Percentiles rank a stretch among this genome's conserved stretches.
Conservation (phyloP, 2,329 filamentous ascomycete species). For the Drechslerella coelobrocha region DNA sequence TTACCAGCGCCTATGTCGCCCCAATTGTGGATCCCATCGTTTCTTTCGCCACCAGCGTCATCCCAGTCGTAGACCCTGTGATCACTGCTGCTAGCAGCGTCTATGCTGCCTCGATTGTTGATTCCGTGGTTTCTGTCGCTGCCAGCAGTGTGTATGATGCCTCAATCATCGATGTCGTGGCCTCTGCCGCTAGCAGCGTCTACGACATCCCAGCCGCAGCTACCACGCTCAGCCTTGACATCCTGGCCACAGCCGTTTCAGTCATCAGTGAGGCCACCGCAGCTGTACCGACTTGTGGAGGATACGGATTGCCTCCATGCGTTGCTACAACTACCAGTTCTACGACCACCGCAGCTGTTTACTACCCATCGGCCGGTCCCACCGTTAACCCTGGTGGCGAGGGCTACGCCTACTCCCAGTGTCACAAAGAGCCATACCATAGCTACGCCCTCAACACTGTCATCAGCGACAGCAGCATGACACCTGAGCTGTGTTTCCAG, state of each 20-base stretch:
- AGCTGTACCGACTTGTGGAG: slow-evolving; percentile 7
- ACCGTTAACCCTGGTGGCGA: no score
- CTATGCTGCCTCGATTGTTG: neutral
- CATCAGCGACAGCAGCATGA: slow-evolving; percentile 4
- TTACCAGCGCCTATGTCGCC: neutral
- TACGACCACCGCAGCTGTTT: slow-evolving; percentile 25
- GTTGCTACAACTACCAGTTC: slow-evolving; percentile 28
- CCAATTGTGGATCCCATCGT: neutral
- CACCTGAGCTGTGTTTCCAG: slow-evolving; percentile 7
- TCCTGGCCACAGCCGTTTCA: neutral
- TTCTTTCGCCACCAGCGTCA: no score
- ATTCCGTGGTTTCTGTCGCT: neutral
- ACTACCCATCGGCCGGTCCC: no score
- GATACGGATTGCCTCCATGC: neutral
- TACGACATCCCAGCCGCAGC: neutral
- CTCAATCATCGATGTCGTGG: neutral
- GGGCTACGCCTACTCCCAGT: slow-evolving; percentile 5
- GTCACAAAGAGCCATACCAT: neutral
- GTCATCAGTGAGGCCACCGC: slow-evolving; percentile 3
- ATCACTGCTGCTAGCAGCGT: neutral
- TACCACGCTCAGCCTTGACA: no score
- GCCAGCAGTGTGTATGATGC: neutral
- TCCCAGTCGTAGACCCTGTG: neutral
- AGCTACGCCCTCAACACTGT: neutral
- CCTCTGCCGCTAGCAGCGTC: neutral